Conservation (phyloP, 2,329 filamentous ascomycete genomes). For the Cordyceps cateniannulata region DNA sequence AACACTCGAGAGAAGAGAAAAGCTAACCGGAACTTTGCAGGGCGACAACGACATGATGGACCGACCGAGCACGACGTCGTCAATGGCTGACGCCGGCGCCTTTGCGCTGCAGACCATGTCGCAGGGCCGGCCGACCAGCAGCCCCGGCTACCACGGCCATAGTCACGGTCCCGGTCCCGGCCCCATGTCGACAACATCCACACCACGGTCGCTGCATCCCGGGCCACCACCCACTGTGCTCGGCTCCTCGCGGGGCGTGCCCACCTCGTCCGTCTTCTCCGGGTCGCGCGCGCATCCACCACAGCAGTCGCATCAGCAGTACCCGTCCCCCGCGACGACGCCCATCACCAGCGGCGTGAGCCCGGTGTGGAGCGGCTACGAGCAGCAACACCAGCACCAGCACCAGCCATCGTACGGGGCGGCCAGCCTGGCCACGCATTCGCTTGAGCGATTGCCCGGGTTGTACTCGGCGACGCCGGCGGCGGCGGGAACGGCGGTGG, state of each 20-base stretch:
- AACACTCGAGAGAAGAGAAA: background rate
- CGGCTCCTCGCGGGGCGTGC: constrained; percentile 1
- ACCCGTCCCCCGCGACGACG: constrained; percentile 6
- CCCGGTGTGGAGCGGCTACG: constrained; percentile 2
- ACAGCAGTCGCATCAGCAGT: background rate
- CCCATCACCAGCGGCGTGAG: background rate
- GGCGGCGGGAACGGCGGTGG: background rate
- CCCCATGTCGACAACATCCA: too few relatives aligned
- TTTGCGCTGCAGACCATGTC: constrained; percentile 12
- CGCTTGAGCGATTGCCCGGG: constrained; percentile 2
- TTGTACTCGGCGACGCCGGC: background rate
- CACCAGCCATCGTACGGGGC: too few relatives aligned
- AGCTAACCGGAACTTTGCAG: background rate
- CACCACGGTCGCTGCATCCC: constrained; percentile 1
- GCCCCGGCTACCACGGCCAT: background rate
- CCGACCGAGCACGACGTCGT: background rate
- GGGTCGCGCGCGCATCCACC: background rate
- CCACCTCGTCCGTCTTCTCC: background rate
- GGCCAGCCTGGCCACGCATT: background rate
- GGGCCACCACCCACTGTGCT: background rate
- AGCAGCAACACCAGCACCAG: background rate
- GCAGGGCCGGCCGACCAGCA: background rate
- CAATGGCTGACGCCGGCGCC: background rate
- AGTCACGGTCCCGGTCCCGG: background rate
- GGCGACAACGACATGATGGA: constrained; percentile 2